Conservation (phyloP, 2,329 filamentous ascomycete genomes). For the Colletotrichum ledebouriae region DNA sequence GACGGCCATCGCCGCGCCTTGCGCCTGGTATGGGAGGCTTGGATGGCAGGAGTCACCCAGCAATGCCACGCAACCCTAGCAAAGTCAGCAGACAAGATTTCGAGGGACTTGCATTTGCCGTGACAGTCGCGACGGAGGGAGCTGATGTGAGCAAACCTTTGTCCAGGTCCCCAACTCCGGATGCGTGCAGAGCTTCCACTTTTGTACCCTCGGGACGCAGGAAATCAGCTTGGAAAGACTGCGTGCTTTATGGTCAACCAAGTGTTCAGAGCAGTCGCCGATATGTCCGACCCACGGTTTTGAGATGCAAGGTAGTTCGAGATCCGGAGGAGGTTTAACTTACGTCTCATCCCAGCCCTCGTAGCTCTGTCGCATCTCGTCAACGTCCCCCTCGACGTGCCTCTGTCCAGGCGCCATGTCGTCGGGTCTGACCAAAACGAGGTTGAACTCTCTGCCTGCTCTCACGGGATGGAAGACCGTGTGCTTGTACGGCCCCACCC, state of each 20-base stretch:
- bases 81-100: neutral
- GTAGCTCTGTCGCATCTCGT: slow-evolving; percentile 31
- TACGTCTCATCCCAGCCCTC: slow-evolving; percentile 34
- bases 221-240: slow-evolving; percentile 34
- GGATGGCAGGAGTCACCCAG: slow-evolving; percentile 42
- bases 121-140: no score
- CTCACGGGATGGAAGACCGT: slow-evolving; percentile 26
- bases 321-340: neutral
- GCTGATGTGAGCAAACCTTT: slow-evolving; percentile 6
- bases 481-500: slow-evolving; percentile 28
- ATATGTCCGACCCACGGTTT: neutral
- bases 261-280: neutral
- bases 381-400: slow-evolving; percentile 1
- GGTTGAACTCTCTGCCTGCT: slow-evolving; percentile 26
- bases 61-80: slow-evolving; percentile 36
- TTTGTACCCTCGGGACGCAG: slow-evolving; percentile 23
- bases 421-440: slow-evolving; percentile 18
- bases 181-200: slow-evolving; percentile 34
- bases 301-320: neutral
- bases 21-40: slow-evolving; percentile 46
- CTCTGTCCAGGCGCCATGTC: neutral
- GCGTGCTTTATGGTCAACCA: neutral
- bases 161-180: slow-evolving; percentile 11
- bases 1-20: slow-evolving; percentile 47
- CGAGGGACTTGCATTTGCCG: neutral